phyloP scores from a whole-genome alignment of 176 grass and related monocot genomes.

The Thinopyrum elongatum region DNA sequence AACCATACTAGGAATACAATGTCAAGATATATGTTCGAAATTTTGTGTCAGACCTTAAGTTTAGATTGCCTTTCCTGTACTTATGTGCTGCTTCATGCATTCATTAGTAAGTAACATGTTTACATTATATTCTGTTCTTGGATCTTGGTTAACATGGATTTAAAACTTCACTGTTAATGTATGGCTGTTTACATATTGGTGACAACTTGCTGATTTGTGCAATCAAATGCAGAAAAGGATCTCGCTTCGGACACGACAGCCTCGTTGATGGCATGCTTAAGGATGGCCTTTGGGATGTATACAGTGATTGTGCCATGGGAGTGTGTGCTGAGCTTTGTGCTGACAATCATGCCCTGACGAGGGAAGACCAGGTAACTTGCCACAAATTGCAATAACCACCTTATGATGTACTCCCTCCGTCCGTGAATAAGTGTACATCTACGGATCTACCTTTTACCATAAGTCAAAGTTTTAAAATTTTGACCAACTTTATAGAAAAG shows the following conservation, averaged over 20 bases:
- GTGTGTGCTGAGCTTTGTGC: constrained; percentile 87
- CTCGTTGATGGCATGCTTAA: constrained; percentile 87
- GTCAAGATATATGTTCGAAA: not conserved
- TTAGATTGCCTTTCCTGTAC: not conserved
- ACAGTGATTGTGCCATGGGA: constrained; percentile 79
- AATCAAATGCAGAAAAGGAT: constrained; percentile 68
- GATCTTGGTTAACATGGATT: constrained; percentile 13
- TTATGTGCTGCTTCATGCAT: not conserved
- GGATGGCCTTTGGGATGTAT: constrained; percentile 87
- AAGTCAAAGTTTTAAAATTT: too few relatives aligned
- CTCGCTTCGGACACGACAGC: constrained; percentile 75
- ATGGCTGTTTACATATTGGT: not conserved
- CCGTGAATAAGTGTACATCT: too few relatives aligned
- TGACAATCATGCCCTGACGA: constrained; percentile 74
- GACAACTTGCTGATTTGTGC: not conserved
- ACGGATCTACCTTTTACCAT: too few relatives aligned
- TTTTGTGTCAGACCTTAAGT: not conserved
- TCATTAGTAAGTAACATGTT: not conserved
- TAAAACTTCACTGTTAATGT: not conserved
- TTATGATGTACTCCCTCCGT: too few relatives aligned
- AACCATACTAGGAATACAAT: not conserved
- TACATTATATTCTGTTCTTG: constrained; percentile 8
- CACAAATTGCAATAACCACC: not conserved
- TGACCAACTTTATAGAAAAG: too few relatives aligned
- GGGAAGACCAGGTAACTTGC: constrained; percentile 69